Evolutionary conservation across 2,329 filamentous ascomycete genomes (phyloP), one percentile per base, ranked within the genome.

Genomic region (Lasiodiplodia gonubiensis): DNA sequence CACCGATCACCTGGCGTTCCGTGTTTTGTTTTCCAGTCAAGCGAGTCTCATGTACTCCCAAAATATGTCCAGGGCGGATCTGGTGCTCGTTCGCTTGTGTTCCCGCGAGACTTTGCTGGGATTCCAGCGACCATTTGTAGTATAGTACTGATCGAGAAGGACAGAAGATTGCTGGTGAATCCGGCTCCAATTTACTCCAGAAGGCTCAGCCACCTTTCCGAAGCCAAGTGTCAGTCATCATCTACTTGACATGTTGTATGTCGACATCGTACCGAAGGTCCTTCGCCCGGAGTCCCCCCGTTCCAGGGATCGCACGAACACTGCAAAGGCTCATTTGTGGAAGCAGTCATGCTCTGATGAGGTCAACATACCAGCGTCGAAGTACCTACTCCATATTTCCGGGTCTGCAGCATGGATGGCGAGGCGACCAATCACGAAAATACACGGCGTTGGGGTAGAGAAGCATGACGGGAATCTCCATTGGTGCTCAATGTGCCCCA

Each of bases 111-210:
- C 14, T n/a, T 48, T 33, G 39, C 39, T 18, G 10, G 30, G 27
- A 27, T 42, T 61, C 6, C 55, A 59, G 21, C 37, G 37, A 23
- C 55, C 35, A 49, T 33, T 48, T 61, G 57, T 48, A 61, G 57
- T 61, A 61, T 61, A 49, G 57, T 61, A 61, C 57, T 61, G 57
- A 61, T 61, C 12, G 30, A 39, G 30, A 61, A 48, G 18, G 23
- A 49, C 39, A 61, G 57, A 30, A 48, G 57, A 25, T 25, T n/a
- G 25, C 55, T n/a, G 37, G 42, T 59, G 37, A 14, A 21, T 4
- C 55, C 21, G 30, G 37, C 23, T 46, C 35, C 14, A 18, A 42
- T 18, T 18, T 42, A 18, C 5, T 42, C 18, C 18, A 18, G 16
- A 18, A 42, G 39, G 39, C 14, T 7, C 6, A 42, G 39, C 0